Base-by-base conservation (phyloP, 192 early-diverging fungal genomes). In the Entomortierella chlamydospora region DNA sequence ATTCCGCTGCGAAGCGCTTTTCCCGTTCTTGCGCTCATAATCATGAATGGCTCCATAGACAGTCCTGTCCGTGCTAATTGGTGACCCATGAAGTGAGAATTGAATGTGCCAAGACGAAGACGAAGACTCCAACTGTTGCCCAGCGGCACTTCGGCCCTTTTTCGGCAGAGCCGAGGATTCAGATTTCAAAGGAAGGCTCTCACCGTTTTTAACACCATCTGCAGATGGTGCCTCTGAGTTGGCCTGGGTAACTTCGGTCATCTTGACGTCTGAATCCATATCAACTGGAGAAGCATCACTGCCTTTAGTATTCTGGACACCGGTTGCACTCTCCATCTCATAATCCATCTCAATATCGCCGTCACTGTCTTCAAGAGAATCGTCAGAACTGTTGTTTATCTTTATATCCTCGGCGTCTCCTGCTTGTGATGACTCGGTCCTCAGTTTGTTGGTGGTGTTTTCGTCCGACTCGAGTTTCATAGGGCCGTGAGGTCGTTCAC, bases 11-110 rank as follows among this genome's bases (percentile, higher is more conserved):
- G 64, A 52, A 9, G 68, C 30, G 31, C 42, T 57, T 28, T 54
- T 67, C 26, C 49, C 29, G 34, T 59, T 47, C 64, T 68, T 67
- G 6, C 82, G 77, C 68, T 92, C 90, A 58, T 85, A 72, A 28
- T 79, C 65, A 60, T 89, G 92, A 29, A 92, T 72, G 39, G 91
- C 89, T 23, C 87, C 91, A 82, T 93, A 93, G 0, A 95, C 86
- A 5, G 91, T 93, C 39, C 63, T 82, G 50, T 92, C 89, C 1
- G 67, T 82, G 39, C 34, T 70, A 50, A 88, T 72, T 0, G 78
- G 83, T 4, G 60, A 50, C 26, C 82, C 87, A 29, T 81, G 86
- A 58, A 92, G 60, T 0, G 78, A 83, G 59, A 95, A 94, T 50
- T 85, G 74, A 51, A 95, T 86, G 23, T 83, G 72, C 83, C 87